Evolutionary conservation across 352 stramenopile genomes (phyloP), one percentile per base, ranked within the genome.

Genomic region (Pythium phragmitis): DNA sequence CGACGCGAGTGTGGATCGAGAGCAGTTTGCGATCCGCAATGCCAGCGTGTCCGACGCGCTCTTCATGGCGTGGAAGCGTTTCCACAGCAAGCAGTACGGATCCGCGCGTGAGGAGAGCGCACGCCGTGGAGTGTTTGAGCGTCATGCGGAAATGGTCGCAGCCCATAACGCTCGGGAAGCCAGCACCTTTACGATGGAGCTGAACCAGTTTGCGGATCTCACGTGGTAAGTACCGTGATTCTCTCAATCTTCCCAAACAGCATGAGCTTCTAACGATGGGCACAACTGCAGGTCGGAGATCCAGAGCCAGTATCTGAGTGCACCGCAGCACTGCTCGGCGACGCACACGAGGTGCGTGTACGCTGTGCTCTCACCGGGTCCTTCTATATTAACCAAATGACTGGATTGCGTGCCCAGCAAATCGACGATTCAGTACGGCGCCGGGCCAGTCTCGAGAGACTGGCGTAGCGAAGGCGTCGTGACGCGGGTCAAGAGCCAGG

Each of bases 401-500:
- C 4, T 9, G 2, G 14, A 14, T 6, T 49, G 0, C 51, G 11
- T 19, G 12, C 16, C 4, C 49, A 62, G 56, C 21, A 21, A 30
- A 0, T 17, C 56, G 1, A 1, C 19, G 8, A 33, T 55, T 17
- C 30, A 61, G 45, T 82, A 79, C 46, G 57, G 30, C 14, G 61
- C 81, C 23, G 74, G 96, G 4, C 92, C 94, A 0, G 74, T 83
- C 0, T 73, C 86, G 50, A 92, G 98, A 34, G 95, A 99, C 82
- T 99, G 98, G 98, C 77, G 83, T 55, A 66, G 59, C 4, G 80
- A 97, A 52, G 97, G 96, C 53, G 90, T 82, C n/a, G 96, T 99
- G 13, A 99, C 97, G 16, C 82, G 86, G 2, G 94, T 99, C 7
- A 99, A 99, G 77, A 98, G 99, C 74, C 97, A 99, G 75, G 98